These are phyloP conservation scores for Paratinospora sagittata DNA, from an alignment of 164 flowering plant species.

Conservation along the genomic window DNA sequence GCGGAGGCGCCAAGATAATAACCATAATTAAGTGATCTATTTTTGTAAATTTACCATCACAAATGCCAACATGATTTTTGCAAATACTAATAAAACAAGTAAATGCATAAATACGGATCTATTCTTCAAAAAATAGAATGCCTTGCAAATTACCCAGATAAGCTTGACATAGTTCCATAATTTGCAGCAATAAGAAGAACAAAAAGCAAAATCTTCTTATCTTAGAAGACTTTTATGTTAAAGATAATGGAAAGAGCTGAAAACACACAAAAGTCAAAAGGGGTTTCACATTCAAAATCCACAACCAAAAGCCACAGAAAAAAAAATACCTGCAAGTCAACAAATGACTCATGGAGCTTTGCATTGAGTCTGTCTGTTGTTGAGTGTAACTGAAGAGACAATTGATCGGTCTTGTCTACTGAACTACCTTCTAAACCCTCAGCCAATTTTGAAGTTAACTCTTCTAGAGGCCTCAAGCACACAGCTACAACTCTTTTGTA, in stretches of 20 bases:
- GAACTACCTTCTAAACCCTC: constrained; percentile 51
- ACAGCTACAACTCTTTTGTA: constrained; percentile 69
- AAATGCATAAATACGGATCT: too few species aligned
- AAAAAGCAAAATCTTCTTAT: too few species aligned
- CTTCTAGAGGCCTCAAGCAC: constrained; percentile 77
- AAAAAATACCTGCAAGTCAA: constrained; percentile 58
- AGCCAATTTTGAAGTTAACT: constrained; percentile 47
- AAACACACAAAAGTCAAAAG: not conserved
- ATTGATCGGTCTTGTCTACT: constrained; percentile 33
- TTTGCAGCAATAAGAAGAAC: too few species aligned
- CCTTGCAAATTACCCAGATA: too few species aligned
- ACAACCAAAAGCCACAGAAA: not conserved
- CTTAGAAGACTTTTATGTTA: not conserved
- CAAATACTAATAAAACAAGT: too few species aligned
- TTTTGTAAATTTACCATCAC: too few species aligned
- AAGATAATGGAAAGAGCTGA: not conserved
- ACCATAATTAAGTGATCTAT: too few species aligned
- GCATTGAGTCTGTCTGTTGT: constrained; percentile 35
- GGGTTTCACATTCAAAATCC: too few species aligned
- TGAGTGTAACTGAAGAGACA: constrained; percentile 52
- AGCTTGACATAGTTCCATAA: too few species aligned
- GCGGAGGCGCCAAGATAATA: not conserved
- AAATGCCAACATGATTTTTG: too few species aligned
- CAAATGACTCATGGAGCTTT: constrained; percentile 41
- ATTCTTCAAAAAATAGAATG: too few species aligned